These are phyloP conservation scores for Auricularia sp. DNA, from an alignment of 768 basidiomycete species.

Conservation along the genomic window DNA sequence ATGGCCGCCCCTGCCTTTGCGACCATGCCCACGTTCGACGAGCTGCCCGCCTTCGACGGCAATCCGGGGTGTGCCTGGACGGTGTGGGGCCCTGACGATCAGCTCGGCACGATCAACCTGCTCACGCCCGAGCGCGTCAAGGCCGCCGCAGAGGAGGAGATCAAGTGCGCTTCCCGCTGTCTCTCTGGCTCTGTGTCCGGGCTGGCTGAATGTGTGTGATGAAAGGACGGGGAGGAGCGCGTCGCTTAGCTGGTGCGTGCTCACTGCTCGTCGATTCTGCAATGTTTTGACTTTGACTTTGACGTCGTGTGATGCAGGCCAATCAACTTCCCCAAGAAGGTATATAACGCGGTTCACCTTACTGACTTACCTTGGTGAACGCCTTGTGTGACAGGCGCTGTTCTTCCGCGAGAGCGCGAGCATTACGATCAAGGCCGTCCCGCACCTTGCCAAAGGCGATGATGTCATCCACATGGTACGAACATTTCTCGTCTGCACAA, in stretches of 20 bases:
- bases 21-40: conserved; percentile 6
- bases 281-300: neutral
- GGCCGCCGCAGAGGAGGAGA: conserved; percentile 7
- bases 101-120: conserved; percentile 12
- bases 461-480: neutral
- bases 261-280: neutral
- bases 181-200: no score
- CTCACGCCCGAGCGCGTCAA: conserved; percentile 10
- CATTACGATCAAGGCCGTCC: neutral
- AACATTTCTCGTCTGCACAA: neutral
- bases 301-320: conserved; percentile 2
- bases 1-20: neutral
- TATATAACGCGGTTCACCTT: neutral
- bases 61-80: conserved; percentile 10
- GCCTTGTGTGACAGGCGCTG: neutral
- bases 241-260: conserved; percentile 4
- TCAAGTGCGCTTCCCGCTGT: neutral
- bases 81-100: conserved; percentile 11
- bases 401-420: neutral
- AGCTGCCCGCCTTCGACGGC: conserved; percentile 7
- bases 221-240: conserved; percentile 7
- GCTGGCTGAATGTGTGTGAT: neutral
- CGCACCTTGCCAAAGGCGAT: neutral
- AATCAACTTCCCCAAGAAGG: conserved; percentile 9
- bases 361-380: no score